These are phyloP conservation scores for Oxalis stricta DNA, from an alignment of 441 rosid species.

Conservation along the genomic window DNA sequence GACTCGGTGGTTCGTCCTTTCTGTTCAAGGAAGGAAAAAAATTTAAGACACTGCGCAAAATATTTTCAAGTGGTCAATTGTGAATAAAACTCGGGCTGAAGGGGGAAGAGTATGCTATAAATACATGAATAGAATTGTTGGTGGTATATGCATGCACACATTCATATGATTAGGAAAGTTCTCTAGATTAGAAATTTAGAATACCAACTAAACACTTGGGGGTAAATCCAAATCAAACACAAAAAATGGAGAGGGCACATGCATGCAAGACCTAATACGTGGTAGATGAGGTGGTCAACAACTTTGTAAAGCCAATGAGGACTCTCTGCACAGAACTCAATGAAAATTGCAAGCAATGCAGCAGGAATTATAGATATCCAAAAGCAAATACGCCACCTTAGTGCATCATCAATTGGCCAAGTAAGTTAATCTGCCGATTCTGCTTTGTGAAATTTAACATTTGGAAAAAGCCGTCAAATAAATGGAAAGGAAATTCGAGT, in stretches of 20 bases:
- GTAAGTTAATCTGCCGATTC: neutral
- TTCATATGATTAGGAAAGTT: too few species aligned
- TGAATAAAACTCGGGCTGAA: neutral
- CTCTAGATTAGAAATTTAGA: neutral
- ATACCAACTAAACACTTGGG: neutral
- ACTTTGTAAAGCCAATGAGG: conserved; percentile 99
- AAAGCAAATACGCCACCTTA: conserved; percentile 96
- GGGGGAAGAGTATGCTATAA: neutral
- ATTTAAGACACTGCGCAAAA: conserved; percentile 8
- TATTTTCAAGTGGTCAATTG: neutral
- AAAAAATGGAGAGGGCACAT: neutral
- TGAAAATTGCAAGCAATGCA: conserved; percentile 54
- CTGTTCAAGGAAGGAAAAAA: conserved; percentile 19
- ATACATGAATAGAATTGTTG: neutral
- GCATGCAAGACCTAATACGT: neutral
- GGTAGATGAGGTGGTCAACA: conserved; percentile 6
- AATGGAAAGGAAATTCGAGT: too few species aligned
- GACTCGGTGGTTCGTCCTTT: conserved; percentile 59
- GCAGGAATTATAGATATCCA: conserved; percentile 80
- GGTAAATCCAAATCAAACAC: neutral
- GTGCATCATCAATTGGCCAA: conserved; percentile 5
- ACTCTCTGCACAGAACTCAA: conserved; percentile 73
- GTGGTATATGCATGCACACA: too few species aligned
- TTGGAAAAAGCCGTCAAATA: too few species aligned
- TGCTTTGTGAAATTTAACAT: too few species aligned